Base-by-base conservation (phyloP, 768 basidiomycete genomes). In the Mycena rebaudengoi region DNA sequence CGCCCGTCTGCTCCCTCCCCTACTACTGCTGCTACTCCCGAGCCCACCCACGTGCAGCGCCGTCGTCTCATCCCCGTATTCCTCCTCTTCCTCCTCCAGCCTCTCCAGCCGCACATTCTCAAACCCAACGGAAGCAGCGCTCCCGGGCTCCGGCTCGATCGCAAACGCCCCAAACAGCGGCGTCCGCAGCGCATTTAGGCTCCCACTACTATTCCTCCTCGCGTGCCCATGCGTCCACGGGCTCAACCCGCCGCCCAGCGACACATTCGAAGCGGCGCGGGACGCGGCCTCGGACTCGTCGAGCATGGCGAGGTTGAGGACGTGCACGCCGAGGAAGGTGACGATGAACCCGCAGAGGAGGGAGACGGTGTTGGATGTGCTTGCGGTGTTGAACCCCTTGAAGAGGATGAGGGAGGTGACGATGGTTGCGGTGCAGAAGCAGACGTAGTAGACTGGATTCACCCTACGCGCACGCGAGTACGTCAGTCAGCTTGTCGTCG, bases 361-460 rank as follows among this genome's bases (percentile, higher is more conserved):
- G 3, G 95, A 96, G 35, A 96, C 70, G 30, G 94, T 95, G 74
- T 94, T 92, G 26, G 86, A 83, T 13, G 86, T 88, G 61, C 87
- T 88, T 26, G 89, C 86, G 14, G 95, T 98, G 78, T 98, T 95
- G 83, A 99, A 92, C 0, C 98, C 98, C 81, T 96, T 93, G 85
- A 99, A 98, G 64, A 99, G 86, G 70, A 99, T 96, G 66, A 97
- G 86, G 64, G 95, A 97, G 0, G 98, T 94, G 40, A 97, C 83
- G 72, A 97, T 91, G 44, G 96, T 98, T 4, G 92, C 91, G 1
- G 94, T 92, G 18, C 95, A 94, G 80, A 99, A 99, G 75, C 94
- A 91, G 76, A 98, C 96, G 73, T 95, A 98, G 79, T 98, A 98
- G 81, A 98, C 91, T 1, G 96, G 96, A 74, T 98, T 99, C 50